A percentile compares a stretch with the other conserved stretches of the same genome.
Evolutionary conservation across 192 early-diverging fungal species (phyloP).

Genomic region (Podila clonocystis): DNA sequence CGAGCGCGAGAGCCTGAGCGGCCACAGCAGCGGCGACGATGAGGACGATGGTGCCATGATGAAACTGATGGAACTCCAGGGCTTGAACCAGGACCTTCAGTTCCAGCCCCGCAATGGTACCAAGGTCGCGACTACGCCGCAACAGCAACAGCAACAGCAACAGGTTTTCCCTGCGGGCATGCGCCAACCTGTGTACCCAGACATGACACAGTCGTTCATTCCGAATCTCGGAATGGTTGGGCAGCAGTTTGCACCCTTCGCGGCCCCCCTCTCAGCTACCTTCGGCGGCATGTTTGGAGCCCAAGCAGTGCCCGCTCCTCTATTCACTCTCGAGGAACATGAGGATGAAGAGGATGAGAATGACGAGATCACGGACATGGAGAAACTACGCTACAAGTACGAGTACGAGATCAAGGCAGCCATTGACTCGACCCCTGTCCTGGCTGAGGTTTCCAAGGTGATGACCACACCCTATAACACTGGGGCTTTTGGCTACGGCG

Average conservation of each 20-base stretch:
- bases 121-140: too few species aligned
- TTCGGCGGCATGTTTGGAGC: conserved; percentile 33
- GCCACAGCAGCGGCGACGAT: conserved; percentile 41
- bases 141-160: conserved; percentile 3
- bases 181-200: conserved; percentile 21
- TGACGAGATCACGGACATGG: conserved; percentile 46
- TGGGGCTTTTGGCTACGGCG: conserved; percentile 28
- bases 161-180: conserved; percentile 2
- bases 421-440: conserved; percentile 42
- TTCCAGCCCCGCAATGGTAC: neutral
- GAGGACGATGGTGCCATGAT: conserved; percentile 35
- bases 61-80: conserved; percentile 23
- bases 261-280: conserved; percentile 34
- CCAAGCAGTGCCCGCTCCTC: conserved; percentile 25
- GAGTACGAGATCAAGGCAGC: conserved; percentile 53
- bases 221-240: conserved; percentile 16
- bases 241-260: conserved; percentile 9
- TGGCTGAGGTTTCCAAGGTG: conserved; percentile 39
- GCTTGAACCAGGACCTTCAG: conserved; percentile 7
- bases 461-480: conserved; percentile 29
- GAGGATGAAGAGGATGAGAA: conserved; percentile 40
- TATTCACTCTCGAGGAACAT: conserved; percentile 38
- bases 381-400: conserved; percentile 49
- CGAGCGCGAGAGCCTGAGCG: conserved; percentile 45
- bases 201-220: conserved; percentile 30